Conservation (phyloP, 2,329 filamentous ascomycete species). For the Claviceps africana region DNA sequence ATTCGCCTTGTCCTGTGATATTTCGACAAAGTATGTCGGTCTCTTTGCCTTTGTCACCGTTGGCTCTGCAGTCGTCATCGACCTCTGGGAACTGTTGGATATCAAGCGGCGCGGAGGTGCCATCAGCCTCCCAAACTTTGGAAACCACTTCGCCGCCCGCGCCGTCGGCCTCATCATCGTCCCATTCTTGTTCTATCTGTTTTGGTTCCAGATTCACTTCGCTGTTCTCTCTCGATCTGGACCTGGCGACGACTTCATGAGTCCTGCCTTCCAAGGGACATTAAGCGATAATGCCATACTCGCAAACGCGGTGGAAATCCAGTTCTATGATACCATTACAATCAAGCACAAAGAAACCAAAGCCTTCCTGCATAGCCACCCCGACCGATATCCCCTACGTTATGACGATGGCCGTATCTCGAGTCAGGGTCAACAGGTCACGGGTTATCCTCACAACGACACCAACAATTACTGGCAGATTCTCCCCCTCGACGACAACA, state of each 20-base stretch:
- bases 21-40: conserved; percentile 96
- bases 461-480: conserved; percentile 99
- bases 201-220: conserved; percentile 99
- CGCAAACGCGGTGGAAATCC: conserved; percentile 68
- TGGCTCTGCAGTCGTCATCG: conserved; percentile 82
- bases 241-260: conserved; percentile 97
- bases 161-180: conserved; percentile 76
- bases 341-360: conserved; percentile 96
- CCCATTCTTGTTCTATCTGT: conserved; percentile 94
- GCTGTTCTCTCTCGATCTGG: conserved; percentile 76
- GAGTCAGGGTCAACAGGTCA: conserved; percentile 95
- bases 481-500: conserved; percentile 51
- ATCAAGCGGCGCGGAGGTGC: conserved; percentile 72
- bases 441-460: conserved; percentile 94
- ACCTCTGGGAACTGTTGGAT: conserved; percentile 88
- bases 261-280: conserved; percentile 93
- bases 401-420: conserved; percentile 97
- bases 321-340: conserved; percentile 81
- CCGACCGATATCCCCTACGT: conserved; percentile 75
- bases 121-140: conserved; percentile 66
- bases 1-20: conserved; percentile 89
- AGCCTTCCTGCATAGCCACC: conserved; percentile 87
- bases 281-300: conserved; percentile 90
- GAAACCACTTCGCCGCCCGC: conserved; percentile 80
- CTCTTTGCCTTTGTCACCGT: conserved; percentile 95